A percentile compares a stretch with the other conserved stretches of the same genome.
Conservation (phyloP, 306 rosid species). For the Erythrophleum fordii region DNA sequence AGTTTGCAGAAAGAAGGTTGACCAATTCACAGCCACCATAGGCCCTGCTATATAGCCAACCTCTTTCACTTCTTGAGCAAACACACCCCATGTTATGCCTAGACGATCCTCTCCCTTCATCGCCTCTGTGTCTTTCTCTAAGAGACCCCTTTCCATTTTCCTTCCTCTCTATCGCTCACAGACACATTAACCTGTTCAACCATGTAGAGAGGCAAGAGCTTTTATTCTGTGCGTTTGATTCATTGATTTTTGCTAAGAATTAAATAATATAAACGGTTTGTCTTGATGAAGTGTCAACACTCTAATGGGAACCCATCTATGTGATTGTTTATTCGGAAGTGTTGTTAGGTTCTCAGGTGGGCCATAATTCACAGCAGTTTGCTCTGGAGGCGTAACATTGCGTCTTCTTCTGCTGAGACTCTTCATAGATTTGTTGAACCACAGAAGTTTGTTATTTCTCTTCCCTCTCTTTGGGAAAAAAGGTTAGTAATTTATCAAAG, state of each 20-base stretch:
- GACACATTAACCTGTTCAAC: neutral
- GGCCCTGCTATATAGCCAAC: constrained; percentile 56
- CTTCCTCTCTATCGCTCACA: neutral
- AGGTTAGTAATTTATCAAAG: too few species aligned
- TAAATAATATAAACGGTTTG: too few species aligned
- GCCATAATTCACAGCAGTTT: too few species aligned
- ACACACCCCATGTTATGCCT: constrained; percentile 30
- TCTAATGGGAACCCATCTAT: too few species aligned
- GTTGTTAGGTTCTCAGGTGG: too few species aligned
- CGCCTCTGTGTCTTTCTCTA: constrained; percentile 16
- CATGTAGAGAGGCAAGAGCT: neutral
- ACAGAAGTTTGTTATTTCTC: too few species aligned
- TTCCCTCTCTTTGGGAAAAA: too few species aligned
- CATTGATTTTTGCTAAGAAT: too few species aligned
- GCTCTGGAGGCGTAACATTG: too few species aligned
- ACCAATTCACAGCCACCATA: constrained; percentile 55
- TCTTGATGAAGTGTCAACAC: too few species aligned
- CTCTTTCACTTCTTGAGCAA: constrained; percentile 46
- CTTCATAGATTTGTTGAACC: too few species aligned
- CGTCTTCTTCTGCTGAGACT: too few species aligned
- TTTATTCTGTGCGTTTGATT: neutral
- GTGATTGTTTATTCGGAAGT: neutral
- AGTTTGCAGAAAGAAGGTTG: constrained; percentile 57
- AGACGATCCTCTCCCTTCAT: neutral
- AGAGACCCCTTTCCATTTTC: constrained; percentile 42